These are phyloP conservation scores for Aureobasidium mangrovei DNA, from an alignment of 2,329 filamentous ascomycete species.

Conservation along the genomic window DNA sequence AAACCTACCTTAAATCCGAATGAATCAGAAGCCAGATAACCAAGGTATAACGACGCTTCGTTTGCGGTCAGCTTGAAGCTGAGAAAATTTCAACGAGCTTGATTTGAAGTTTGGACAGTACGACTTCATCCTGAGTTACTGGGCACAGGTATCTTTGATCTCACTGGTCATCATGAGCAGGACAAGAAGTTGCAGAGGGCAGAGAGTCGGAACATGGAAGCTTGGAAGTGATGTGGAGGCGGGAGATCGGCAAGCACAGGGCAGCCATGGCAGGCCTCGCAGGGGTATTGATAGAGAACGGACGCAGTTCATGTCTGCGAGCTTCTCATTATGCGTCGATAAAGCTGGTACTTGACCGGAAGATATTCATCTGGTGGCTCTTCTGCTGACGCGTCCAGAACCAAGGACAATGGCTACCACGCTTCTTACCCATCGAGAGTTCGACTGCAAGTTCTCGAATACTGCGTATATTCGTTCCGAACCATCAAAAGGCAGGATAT, in stretches of 20 bases:
- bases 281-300: neutral
- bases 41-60: neutral
- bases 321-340: neutral
- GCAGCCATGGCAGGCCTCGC: neutral
- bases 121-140: no score
- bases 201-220: neutral
- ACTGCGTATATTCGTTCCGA: no score
- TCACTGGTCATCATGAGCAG: neutral
- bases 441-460: no score
- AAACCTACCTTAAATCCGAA: neutral
- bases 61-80: no score
- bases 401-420: no score
- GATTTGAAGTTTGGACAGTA: no score
- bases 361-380: no score
- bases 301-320: neutral
- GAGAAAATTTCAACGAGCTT: neutral
- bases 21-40: neutral
- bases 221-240: neutral
- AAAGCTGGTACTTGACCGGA: neutral
- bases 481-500: no score
- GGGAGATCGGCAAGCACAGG: conserved; percentile 5
- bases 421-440: no score
- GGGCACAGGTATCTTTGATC: no score
- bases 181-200: neutral
- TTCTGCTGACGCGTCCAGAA: no score